Conservation (phyloP, 495 filamentous ascomycete species). For the Penicillium chermesinum region DNA sequence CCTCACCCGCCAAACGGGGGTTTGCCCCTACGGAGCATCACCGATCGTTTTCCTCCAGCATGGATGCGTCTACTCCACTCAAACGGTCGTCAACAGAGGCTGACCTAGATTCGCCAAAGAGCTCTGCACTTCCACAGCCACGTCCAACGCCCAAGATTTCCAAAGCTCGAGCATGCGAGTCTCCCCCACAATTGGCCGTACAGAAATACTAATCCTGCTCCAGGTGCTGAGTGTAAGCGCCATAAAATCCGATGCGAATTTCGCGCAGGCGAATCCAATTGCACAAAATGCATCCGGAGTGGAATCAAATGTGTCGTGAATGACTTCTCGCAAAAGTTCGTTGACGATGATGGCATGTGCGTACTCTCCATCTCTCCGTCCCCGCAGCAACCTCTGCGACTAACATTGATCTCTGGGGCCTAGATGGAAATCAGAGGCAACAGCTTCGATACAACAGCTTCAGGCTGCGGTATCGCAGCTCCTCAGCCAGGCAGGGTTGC, state of each 20-base stretch:
- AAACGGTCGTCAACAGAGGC: slow-evolving; percentile 43
- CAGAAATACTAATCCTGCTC: slow-evolving; percentile 1
- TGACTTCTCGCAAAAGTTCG: slow-evolving; percentile 47
- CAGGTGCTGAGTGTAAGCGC: slow-evolving; percentile 45
- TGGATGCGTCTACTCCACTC: slow-evolving; percentile 27
- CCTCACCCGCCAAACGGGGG: slow-evolving; percentile 9
- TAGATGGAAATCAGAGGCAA: slow-evolving; percentile 45
- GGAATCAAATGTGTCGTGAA: slow-evolving; percentile 46
- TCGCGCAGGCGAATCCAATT: slow-evolving; percentile 36
- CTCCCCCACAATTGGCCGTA: slow-evolving; percentile 11
- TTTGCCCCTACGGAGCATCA: slow-evolving; percentile 37
- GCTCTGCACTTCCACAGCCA: slow-evolving; percentile 18
- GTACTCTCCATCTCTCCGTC: slow-evolving; percentile 10
- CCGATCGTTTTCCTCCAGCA: slow-evolving; percentile 23
- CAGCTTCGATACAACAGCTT: slow-evolving; percentile 37
- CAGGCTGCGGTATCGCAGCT: slow-evolving; percentile 42
- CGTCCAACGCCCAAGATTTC: slow-evolving; percentile 35
- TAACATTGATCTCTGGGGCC: neutral
- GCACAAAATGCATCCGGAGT: slow-evolving; percentile 43
- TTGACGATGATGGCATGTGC: slow-evolving; percentile 43
- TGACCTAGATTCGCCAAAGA: slow-evolving; percentile 30
- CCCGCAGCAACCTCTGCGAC: neutral
- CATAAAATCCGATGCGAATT: slow-evolving; percentile 48
- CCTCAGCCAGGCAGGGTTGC: slow-evolving; percentile 35
- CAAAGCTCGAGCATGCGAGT: slow-evolving; percentile 45